These are phyloP conservation scores for Globisporangium cystogenes DNA, from an alignment of 352 stramenopile genomes.

Conservation along the genomic window DNA sequence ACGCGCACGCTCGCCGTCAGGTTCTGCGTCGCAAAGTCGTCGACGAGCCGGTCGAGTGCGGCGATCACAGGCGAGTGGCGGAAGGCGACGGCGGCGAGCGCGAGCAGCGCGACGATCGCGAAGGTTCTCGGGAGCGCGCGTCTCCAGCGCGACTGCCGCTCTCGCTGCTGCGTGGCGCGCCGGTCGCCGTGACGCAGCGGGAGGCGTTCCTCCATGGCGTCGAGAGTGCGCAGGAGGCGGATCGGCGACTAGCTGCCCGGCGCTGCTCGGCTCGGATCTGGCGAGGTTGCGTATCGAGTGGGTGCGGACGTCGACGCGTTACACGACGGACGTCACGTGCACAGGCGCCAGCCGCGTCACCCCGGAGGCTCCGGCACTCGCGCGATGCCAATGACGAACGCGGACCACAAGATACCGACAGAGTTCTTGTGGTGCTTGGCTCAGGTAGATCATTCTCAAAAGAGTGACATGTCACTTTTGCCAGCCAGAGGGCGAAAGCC, in stretches of 20 bases:
- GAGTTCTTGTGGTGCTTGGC: too few relatives aligned
- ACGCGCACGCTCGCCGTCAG: slow-evolving; percentile 45
- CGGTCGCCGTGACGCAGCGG: slow-evolving; percentile 1
- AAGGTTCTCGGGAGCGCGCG: background rate
- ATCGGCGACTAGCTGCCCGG: too few relatives aligned
- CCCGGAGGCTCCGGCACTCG: too few relatives aligned
- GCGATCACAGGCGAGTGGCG: background rate
- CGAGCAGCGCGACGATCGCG: background rate
- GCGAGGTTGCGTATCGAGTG: too few relatives aligned
- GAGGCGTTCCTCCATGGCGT: slow-evolving; percentile 6
- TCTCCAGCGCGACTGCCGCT: background rate
- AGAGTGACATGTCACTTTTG: too few relatives aligned
- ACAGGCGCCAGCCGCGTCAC: too few relatives aligned
- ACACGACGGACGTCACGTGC: too few relatives aligned
- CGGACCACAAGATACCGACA: too few relatives aligned
- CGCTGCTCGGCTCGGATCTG: too few relatives aligned
- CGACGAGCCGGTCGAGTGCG: background rate
- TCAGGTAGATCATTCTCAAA: too few relatives aligned
- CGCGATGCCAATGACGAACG: too few relatives aligned
- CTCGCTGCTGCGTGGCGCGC: background rate
- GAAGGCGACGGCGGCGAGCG: background rate
- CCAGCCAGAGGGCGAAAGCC: background rate
- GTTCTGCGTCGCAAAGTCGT: slow-evolving; percentile 2
- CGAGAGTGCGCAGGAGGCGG: background rate
- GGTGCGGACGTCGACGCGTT: too few relatives aligned